Evolutionary conservation across 768 basidiomycete genomes (phyloP).

Genomic region (Pulveroboletus sp.): DNA sequence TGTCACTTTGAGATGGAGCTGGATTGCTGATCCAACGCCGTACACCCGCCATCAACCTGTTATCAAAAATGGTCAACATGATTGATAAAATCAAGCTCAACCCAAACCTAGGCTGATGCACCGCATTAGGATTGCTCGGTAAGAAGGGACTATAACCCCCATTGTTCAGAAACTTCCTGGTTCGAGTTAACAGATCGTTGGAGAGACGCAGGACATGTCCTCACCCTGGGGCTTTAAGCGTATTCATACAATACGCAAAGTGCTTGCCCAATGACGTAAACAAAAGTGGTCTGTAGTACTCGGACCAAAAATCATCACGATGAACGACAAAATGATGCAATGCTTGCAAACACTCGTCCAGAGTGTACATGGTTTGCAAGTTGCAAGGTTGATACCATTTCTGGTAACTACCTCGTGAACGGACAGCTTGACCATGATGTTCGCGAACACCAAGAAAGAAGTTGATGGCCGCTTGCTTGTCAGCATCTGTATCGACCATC

Average conservation of each 20-base stretch:
- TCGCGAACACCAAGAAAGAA: constrained; percentile 85
- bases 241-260: constrained; percentile 93
- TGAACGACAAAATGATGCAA: constrained; percentile 58
- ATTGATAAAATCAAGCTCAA: constrained; percentile 19
- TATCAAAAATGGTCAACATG: neutral
- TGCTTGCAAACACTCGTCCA: constrained; percentile 61
- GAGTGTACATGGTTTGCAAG: constrained; percentile 63
- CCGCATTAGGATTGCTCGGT: constrained; percentile 44
- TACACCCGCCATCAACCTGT: constrained; percentile 75
- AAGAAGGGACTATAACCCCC: constrained; percentile 76
- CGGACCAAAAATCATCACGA: constrained; percentile 79
- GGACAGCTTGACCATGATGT: constrained; percentile 48
- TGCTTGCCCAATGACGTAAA: constrained; percentile 87
- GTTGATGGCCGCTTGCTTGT: constrained; percentile 97
- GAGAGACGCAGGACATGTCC: constrained; percentile 16
- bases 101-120: constrained; percentile 39
- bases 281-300: constrained; percentile 82
- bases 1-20: constrained; percentile 39
- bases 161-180: constrained; percentile 67
- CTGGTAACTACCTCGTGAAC: constrained; percentile 69
- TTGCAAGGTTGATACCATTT: constrained; percentile 81
- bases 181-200: neutral
- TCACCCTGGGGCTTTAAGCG: constrained; percentile 77
- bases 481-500: constrained; percentile 61
- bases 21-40: constrained; percentile 72